Evolutionary conservation across 371 early-diverging fungal genomes (phyloP), one percentile per base, ranked within the genome.

Genomic region (Mortierella sp.): DNA sequence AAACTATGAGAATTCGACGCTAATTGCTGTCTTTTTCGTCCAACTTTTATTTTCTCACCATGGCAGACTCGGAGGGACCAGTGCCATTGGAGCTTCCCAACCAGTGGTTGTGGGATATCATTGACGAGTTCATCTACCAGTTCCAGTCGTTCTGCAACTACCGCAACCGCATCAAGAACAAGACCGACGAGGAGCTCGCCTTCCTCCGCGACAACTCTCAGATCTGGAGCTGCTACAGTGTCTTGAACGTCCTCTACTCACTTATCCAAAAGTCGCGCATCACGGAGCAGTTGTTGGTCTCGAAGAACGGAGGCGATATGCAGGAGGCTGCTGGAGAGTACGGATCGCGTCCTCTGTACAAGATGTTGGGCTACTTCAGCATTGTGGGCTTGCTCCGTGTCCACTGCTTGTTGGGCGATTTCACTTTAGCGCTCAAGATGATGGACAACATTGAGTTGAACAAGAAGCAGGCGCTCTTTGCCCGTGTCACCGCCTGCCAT

Each of bases 21-120:
- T 51, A 51, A 51, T 51, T 21, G 21, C 16, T 18, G 21, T 51
- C 0, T 21, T 48, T 51, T 51, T 51, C 21, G 21, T 51, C 16
- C 51, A 21, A 16, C 70, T 46, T 49, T 54, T 27, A 29, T 65
- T 38, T 21, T 63, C 8, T 18, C 18, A 8, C 6, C 21, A 10
- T 24, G 16, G n/a, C 81, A 93, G 94, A 96, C 88, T 95, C 96
- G 48, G 95, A 96, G 44, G 94, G 93, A 10, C 96, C 96, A 43
- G 93, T 96, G 41, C 91, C 93, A 55, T 90, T 97, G 71, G 99
- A 98, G 90, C 93, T 98, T 80, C 99, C 99, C 41, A 97, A 97
- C 91, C 97, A 97, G 91, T 98, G 99, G 99, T 92, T 98, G 70
- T 98, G 98, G 98, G 99, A 98, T 90, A 98, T 98, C 84, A 97